phyloP scores from a whole-genome alignment of 75 land plant genomes.

The Cryptomeria japonica region DNA sequence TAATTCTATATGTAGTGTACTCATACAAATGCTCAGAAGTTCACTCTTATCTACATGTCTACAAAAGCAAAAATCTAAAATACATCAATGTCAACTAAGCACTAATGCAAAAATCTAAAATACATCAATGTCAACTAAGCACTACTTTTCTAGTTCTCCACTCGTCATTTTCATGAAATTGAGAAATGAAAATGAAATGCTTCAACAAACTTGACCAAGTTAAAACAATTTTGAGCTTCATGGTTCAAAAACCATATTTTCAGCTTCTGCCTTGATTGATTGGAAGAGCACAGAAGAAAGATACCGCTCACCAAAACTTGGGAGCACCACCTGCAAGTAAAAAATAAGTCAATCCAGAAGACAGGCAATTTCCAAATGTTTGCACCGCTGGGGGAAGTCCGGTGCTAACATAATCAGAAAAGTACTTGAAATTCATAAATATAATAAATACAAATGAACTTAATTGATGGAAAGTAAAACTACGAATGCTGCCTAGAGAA shows the following conservation, averaged over 20 bases:
- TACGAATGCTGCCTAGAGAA: background rate
- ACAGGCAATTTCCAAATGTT: background rate
- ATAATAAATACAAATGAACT: background rate
- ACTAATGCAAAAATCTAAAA: background rate
- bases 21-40: background rate
- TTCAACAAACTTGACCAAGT: background rate
- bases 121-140: background rate
- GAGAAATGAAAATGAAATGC: background rate
- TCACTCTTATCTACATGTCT: background rate
- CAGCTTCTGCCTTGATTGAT: constrained; percentile 71
- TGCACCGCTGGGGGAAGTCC: background rate
- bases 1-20: background rate
- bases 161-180: background rate
- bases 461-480: background rate
- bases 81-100: background rate
- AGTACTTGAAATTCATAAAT: background rate
- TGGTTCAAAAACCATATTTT: constrained; percentile 65
- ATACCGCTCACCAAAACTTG: constrained; percentile 83
- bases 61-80: background rate
- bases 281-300: constrained; percentile 77
- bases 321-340: constrained; percentile 63
- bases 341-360: background rate
- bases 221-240: constrained; percentile 18
- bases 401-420: background rate
- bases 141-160: background rate